Conservation (phyloP, 139 green algal genomes). For the Chlorella sp. region DNA sequence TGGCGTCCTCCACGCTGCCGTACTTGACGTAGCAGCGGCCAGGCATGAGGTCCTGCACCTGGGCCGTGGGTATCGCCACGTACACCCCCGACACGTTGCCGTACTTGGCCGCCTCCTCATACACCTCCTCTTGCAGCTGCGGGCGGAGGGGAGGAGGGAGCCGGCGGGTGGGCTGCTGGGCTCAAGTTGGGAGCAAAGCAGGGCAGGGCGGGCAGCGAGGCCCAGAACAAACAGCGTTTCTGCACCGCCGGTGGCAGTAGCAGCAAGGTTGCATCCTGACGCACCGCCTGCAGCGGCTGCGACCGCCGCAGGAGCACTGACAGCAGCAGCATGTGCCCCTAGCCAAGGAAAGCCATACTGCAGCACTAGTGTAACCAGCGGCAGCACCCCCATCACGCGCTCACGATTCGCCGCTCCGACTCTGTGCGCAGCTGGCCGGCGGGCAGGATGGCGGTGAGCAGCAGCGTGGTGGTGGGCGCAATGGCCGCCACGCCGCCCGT, state of each 20-base stretch:
- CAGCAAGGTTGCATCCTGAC: too few species aligned
- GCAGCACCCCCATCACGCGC: background rate
- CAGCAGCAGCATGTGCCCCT: too few species aligned
- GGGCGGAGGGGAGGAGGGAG: background rate
- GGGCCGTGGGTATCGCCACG: conserved; percentile 60
- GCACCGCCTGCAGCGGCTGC: too few species aligned
- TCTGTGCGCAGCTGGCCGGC: conserved; percentile 51
- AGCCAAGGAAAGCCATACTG: too few species aligned
- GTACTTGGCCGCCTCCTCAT: conserved; percentile 68
- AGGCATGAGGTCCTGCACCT: conserved; percentile 41
- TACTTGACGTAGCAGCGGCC: conserved; percentile 79
- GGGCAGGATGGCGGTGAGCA: conserved; percentile 75
- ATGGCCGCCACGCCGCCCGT: background rate
- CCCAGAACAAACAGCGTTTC: too few species aligned
- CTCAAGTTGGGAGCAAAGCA: background rate
- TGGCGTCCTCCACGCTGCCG: conserved; percentile 46
- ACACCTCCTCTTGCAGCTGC: conserved; percentile 78
- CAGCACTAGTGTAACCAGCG: background rate
- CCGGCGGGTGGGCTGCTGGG: background rate
- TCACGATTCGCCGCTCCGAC: conserved; percentile 38
- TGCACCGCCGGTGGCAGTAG: too few species aligned
- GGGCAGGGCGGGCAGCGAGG: background rate
- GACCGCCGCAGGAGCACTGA: too few species aligned
- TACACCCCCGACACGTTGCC: conserved; percentile 63
- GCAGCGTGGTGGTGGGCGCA: conserved; percentile 57